Conservation (phyloP, 345 rosid genomes). For the Gossypium mustelinum region DNA sequence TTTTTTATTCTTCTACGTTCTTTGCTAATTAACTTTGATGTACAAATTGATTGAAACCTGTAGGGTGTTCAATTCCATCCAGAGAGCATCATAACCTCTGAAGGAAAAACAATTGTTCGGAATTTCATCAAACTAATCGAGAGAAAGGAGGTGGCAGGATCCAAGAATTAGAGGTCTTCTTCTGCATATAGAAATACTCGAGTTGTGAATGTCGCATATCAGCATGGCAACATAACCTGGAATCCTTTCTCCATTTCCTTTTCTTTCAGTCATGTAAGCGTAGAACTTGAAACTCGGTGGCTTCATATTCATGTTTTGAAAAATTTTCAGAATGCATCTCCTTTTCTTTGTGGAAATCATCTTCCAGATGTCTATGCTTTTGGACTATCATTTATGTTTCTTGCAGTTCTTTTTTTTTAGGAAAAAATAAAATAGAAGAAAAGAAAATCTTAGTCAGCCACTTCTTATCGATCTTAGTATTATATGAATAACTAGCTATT, state of each 20-base stretch:
- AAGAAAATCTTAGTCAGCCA: too few species aligned
- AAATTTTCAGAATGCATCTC: neutral
- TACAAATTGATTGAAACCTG: constrained; percentile 14
- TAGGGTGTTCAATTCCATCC: constrained; percentile 99
- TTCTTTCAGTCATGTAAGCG: neutral
- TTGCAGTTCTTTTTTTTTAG: too few species aligned
- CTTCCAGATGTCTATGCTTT: neutral
- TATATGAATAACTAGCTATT: too few species aligned
- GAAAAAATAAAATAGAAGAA: too few species aligned
- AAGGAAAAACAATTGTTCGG: constrained; percentile 70
- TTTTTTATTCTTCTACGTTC: neutral
- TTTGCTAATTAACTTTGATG: neutral
- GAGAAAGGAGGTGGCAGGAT: constrained; percentile 50
- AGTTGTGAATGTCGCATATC: neutral
- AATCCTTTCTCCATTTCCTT: neutral
- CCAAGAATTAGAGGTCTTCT: constrained; percentile 24
- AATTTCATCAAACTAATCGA: constrained; percentile 71
- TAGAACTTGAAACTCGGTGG: neutral
- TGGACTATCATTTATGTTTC: neutral
- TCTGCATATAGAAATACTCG: neutral
- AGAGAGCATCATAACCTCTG: constrained; percentile 81
- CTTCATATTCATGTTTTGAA: too few species aligned
- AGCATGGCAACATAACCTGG: neutral
- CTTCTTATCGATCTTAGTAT: too few species aligned
- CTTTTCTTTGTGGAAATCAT: neutral